Percentiles rank a stretch among this genome's conserved stretches.
Conservation (phyloP, 257 asterid species). For the Petunia secreta region DNA sequence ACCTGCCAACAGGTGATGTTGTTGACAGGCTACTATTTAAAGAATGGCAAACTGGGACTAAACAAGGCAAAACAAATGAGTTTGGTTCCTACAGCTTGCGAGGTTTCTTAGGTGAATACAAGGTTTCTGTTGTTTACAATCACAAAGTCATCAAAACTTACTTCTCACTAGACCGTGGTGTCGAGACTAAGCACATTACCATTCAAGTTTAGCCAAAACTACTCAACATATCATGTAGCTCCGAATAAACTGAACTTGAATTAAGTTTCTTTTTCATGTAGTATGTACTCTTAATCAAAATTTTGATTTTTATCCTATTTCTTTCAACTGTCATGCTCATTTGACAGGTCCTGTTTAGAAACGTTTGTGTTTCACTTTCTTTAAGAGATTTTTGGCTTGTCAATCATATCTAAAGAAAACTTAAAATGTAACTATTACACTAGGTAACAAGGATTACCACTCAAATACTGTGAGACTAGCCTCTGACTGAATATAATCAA, state of each 20-base stretch:
- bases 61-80: not conserved
- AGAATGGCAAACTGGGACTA: constrained; percentile 4
- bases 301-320: not conserved
- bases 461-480: not conserved
- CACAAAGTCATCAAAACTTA: constrained; percentile 25
- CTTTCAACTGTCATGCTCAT: too few species aligned
- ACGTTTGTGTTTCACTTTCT: not conserved
- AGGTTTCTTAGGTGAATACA: constrained; percentile 54
- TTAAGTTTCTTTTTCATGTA: not conserved
- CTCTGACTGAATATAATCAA: not conserved
- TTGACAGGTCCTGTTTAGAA: too few species aligned
- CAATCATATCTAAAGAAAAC: not conserved
- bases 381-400: not conserved
- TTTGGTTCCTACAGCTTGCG: constrained; percentile 31
- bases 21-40: not conserved
- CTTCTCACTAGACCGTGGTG: constrained; percentile 37
- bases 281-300: not conserved
- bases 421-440: not conserved
- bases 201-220: not conserved
- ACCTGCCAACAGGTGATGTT: not conserved
- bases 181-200: constrained; percentile 44
- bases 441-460: not conserved
- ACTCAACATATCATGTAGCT: not conserved
- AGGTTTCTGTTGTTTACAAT: constrained; percentile 31
- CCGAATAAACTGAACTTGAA: not conserved